Conservation (phyloP, 176 grass and related monocot species). For the Rhipidocladum racemiflorum region DNA sequence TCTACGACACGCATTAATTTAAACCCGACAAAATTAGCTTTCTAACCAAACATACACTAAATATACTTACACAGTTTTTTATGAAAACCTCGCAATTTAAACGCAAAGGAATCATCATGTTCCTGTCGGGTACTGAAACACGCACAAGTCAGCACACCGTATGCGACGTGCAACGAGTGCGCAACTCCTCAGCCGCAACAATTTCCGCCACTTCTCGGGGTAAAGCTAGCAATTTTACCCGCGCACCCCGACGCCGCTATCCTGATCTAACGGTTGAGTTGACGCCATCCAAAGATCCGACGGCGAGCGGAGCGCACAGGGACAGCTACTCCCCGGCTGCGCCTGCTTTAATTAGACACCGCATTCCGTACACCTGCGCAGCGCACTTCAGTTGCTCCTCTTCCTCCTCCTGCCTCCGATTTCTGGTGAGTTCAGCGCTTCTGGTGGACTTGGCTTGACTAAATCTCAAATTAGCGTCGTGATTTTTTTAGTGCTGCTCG, state of each 20-base stretch:
- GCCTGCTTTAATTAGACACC: constrained; percentile 25
- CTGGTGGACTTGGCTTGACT: constrained; percentile 35
- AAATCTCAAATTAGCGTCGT: neutral
- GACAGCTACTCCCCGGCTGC: neutral
- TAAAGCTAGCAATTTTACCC: constrained; percentile 22
- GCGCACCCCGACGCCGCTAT: neutral
- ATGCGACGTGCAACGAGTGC: neutral
- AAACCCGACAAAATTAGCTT: too few relatives aligned
- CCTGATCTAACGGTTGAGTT: neutral
- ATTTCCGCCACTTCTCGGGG: neutral
- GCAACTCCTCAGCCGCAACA: neutral
- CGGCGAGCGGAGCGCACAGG: neutral
- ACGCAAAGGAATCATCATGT: constrained; percentile 22
- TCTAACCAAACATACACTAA: too few relatives aligned
- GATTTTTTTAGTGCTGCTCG: neutral
- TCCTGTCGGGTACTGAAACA: neutral
- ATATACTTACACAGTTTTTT: neutral
- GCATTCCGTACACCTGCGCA: neutral
- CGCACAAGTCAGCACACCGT: neutral
- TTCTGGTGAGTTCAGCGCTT: constrained; percentile 39
- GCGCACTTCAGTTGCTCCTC: neutral
- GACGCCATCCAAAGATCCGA: neutral
- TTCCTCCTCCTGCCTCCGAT: neutral
- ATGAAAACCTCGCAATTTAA: neutral
- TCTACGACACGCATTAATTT: too few relatives aligned